Conservation (phyloP, 441 rosid genomes). For the Gossypium davidsonii region DNA sequence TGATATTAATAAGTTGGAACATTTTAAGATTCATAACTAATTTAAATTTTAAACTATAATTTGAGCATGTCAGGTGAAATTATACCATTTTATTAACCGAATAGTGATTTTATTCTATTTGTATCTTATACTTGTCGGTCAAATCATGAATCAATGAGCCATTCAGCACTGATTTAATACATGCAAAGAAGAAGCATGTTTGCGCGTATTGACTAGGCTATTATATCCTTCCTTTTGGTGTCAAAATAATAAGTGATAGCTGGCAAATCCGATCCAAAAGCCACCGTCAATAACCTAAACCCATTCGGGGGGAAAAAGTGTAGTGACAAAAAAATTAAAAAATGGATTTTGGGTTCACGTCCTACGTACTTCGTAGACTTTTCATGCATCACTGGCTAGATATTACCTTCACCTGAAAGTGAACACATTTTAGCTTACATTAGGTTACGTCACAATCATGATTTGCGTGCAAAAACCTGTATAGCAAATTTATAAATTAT, state of each 20-base stretch:
- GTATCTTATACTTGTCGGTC: background rate
- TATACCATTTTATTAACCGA: no score
- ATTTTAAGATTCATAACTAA: no score
- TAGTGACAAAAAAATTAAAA: no score
- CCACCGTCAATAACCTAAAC: constrained; percentile 8
- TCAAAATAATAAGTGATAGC: background rate
- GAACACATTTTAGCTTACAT: no score
- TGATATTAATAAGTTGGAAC: no score
- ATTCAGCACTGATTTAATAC: background rate
- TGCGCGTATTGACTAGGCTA: constrained; percentile 6
- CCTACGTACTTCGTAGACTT: background rate
- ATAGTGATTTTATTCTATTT: no score
- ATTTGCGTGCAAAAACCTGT: no score
- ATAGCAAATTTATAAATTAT: no score
- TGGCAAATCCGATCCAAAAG: constrained; percentile 2
- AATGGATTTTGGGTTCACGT: background rate
- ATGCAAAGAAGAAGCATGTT: background rate
- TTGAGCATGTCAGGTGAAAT: no score
- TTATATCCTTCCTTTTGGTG: background rate
- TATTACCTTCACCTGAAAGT: background rate
- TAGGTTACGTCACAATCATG: no score
- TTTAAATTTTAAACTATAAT: no score
- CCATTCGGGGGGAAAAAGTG: background rate
- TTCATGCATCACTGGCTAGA: background rate
- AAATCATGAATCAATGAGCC: background rate